Evolutionary conservation across 1,284 basidiomycete genomes (phyloP), one percentile per base, ranked within the genome.

Genomic region (Heterobasidion occidentale): DNA sequence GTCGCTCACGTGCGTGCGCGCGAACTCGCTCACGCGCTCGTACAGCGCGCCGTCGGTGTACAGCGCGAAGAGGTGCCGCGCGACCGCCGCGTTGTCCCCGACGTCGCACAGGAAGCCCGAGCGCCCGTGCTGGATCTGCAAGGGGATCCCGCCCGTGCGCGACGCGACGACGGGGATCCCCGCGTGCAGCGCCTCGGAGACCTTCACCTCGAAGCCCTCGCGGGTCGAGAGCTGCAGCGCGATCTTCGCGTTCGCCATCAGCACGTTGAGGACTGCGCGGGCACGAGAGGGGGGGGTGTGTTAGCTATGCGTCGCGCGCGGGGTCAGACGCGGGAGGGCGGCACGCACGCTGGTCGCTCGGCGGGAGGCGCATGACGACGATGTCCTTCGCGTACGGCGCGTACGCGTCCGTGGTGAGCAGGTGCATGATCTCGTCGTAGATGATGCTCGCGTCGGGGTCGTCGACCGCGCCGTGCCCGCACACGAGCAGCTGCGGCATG

Each of bases 201-300:
- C 92, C 70, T 94, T 94, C 70, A 94, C 90, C 66, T 94, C 92
- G 72, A 94, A 94, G 47, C 92, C 92, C 73, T 94, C 92, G 59
- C 91, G 89, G 55, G 83, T 83, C 54, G 86, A 89, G 54, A 90
- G 81, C 69, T 90, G 89, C 51, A 90, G 76, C 4, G 86, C 88
- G 61, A 90, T 82, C 68, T 84, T 81, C 50, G 85, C 76, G 66
- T 89, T 90, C 46, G 84, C 79, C 83, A 92, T 81, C 59, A 91
- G 74, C 9, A 84, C 83, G 65, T 91, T 90, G 56, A 91, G 74
- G 55, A 91, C 88, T 90, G 61, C 36, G 54, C 27, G 27, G 0
- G 27, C 3, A n/a, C n/a, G n/a, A n/a, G n/a, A n/a, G n/a, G 27
- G 3, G 27, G 27, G 27, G 27, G 3, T 6, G 27, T 3, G 27